phyloP scores from a whole-genome alignment of 2,329 filamentous ascomycete species.

The Colletotrichum sojae region DNA sequence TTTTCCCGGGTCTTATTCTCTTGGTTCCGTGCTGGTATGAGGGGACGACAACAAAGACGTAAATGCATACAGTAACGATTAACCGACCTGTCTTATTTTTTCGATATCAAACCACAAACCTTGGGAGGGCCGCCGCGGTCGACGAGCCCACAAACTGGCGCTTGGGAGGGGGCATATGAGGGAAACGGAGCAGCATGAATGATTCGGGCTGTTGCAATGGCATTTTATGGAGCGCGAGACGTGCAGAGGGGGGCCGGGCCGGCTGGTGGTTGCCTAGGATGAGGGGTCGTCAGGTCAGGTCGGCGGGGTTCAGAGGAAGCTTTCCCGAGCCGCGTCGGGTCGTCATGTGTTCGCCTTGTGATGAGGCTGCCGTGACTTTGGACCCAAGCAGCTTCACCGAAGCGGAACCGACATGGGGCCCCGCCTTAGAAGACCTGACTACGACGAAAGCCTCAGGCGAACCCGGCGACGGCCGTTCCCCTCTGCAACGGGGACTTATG shows the following conservation, averaged over 20 bases:
- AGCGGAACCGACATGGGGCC: neutral
- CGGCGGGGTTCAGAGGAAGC: neutral
- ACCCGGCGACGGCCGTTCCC: neutral
- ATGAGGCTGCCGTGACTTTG: constrained; percentile 18
- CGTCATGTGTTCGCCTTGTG: neutral
- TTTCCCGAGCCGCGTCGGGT: constrained; percentile 12
- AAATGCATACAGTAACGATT: constrained; percentile 41
- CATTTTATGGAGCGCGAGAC: constrained; percentile 41
- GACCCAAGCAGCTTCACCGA: neutral
- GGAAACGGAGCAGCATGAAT: constrained; percentile 24
- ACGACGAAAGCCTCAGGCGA: neutral
- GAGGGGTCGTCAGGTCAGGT: neutral
- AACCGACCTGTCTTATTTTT: constrained; percentile 41
- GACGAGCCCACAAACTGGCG: constrained; percentile 27
- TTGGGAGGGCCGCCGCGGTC: constrained; percentile 36
- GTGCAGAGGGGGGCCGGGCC: constrained; percentile 21
- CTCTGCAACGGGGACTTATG: constrained; percentile 30
- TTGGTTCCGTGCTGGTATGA: constrained; percentile 39
- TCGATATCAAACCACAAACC: constrained; percentile 27
- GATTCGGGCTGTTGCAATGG: constrained; percentile 26
- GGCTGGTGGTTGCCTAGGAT: constrained; percentile 23
- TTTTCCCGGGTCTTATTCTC: constrained; percentile 27
- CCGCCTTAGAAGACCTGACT: neutral
- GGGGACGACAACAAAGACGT: constrained; percentile 29
- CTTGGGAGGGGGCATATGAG: constrained; percentile 26